A percentile compares a stretch with the other conserved stretches of the same genome.
Conservation (phyloP, 768 basidiomycete species). For the Tephrocybe sp. region DNA sequence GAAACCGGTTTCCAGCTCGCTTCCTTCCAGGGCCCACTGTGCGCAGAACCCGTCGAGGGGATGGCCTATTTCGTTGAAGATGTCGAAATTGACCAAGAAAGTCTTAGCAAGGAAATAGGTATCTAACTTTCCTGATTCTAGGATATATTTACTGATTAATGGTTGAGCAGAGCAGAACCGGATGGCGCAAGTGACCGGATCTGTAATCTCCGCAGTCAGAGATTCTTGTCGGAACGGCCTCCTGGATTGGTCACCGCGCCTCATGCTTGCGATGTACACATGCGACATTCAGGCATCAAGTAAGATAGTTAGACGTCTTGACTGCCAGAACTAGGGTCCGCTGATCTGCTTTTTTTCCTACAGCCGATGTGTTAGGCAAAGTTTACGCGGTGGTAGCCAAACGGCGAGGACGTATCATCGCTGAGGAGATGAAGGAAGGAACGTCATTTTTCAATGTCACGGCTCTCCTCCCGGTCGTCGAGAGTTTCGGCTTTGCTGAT, state of each 20-base stretch:
- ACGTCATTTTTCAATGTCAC: conserved; percentile 92
- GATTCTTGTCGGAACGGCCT: conserved; percentile 90
- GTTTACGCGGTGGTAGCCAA: conserved; percentile 95
- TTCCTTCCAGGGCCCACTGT: conserved; percentile 91
- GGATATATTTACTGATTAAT: conserved; percentile 15
- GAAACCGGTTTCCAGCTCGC: conserved; percentile 97
- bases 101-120: conserved; percentile 69
- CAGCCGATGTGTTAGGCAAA: conserved; percentile 96
- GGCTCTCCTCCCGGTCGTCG: conserved; percentile 91
- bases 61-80: conserved; percentile 88
- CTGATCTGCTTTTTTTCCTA: conserved; percentile 30
- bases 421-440: conserved; percentile 99
- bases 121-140: conserved; percentile 21
- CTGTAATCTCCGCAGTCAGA: conserved; percentile 83
- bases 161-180: conserved; percentile 65
- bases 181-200: conserved; percentile 85
- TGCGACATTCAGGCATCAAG: conserved; percentile 99
- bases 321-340: conserved; percentile 5
- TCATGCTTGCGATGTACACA: conserved; percentile 98
- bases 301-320: conserved; percentile 39
- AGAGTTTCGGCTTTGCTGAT: conserved; percentile 97
- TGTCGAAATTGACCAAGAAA: conserved; percentile 60
- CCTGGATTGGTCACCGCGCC: conserved; percentile 95
- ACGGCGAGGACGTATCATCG: conserved; percentile 87
- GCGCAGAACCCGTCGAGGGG: conserved; percentile 93